Base-by-base conservation (phyloP, 2,329 filamentous ascomycete species). In the Pestalotiopsis sp. region DNA sequence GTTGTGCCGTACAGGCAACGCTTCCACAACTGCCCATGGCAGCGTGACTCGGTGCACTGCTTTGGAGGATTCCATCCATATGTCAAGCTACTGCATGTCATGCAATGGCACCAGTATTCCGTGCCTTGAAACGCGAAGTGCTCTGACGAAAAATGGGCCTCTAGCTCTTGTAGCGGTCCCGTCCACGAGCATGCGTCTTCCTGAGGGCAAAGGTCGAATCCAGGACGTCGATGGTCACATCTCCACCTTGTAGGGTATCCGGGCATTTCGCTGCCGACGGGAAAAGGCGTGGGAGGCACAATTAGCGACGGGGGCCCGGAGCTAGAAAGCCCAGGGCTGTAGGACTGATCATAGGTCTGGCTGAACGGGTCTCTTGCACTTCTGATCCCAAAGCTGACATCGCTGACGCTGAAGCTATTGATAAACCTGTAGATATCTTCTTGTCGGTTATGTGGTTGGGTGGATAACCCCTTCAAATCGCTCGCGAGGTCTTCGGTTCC, bases 161-260 rank as follows among this genome's bases (percentile, higher is more conserved):
- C 31, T n/a, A 78, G 69, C 31, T 73, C 64, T 12, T 69, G 6
- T 23, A 75, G 66, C 6, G 75, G 68, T 3, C 77, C 77, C 2
- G 75, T 74, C 76, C 76, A 78, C 3, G 70, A 25, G 57, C 77
- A 78, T 2, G 58, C 17, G 27, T 71, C 70, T n/a, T 70, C 65
- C 17, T 73, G 72, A 2, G 20, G 27, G n/a, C 5, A 62, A 7
- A 52, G 7, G 17, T 39, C 20, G 13, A 39, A 36, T 41, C 61
- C n/a, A 70, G 23, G 72, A 72, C 12, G 56, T 60, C 3, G 57
- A 31, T 68, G 77, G n/a, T 74, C 71, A 66, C 77, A 78, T 49
- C 71, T 69, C 76, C 76, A 70, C 56, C 56, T 14, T 23, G 23
- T 11, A 17, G 61, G 61, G 11, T 49, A 20, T n/a, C 12, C 36